Conservation (phyloP, 2,329 filamentous ascomycete genomes). For the Nemania serpens region DNA sequence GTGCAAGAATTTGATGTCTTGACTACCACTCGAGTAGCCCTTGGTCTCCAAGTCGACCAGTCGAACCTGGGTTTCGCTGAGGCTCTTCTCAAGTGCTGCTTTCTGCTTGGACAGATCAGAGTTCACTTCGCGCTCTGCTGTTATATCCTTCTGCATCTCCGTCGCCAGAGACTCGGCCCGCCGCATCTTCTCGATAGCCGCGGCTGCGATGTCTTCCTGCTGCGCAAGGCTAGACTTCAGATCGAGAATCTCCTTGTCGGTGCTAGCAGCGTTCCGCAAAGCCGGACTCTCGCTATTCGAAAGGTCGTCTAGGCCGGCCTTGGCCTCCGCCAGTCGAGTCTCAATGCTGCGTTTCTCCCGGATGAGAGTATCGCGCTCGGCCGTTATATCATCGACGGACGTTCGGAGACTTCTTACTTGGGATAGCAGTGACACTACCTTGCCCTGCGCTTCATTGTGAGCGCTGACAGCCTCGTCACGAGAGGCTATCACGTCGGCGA, state of each 20-base stretch:
- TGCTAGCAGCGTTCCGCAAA: constrained; percentile 84
- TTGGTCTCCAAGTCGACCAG: constrained; percentile 96
- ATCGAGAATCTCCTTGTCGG: constrained; percentile 87
- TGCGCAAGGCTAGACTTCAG: constrained; percentile 88
- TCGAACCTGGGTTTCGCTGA: constrained; percentile 88
- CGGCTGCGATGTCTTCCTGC: constrained; percentile 88
- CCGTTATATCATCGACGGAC: constrained; percentile 81
- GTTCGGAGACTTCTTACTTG: constrained; percentile 86
- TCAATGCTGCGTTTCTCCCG: constrained; percentile 93
- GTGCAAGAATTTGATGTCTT: constrained; percentile 93
- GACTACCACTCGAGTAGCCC: constrained; percentile 90
- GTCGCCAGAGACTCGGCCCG: constrained; percentile 84
- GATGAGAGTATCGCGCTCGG: constrained; percentile 81
- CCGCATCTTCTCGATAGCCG: constrained; percentile 96
- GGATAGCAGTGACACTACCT: constrained; percentile 86
- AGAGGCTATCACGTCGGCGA: constrained; percentile 87
- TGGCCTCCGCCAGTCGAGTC: constrained; percentile 82
- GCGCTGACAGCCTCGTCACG: constrained; percentile 91
- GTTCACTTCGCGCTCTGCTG: constrained; percentile 80
- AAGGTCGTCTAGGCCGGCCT: constrained; percentile 85
- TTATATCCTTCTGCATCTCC: constrained; percentile 93
- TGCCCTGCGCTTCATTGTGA: constrained; percentile 92
- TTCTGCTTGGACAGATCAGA: constrained; percentile 88
- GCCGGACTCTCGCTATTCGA: constrained; percentile 83
- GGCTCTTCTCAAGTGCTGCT: constrained; percentile 81